Conservation (phyloP, 2,329 filamentous ascomycete genomes). For the Podosphaera fusca region DNA sequence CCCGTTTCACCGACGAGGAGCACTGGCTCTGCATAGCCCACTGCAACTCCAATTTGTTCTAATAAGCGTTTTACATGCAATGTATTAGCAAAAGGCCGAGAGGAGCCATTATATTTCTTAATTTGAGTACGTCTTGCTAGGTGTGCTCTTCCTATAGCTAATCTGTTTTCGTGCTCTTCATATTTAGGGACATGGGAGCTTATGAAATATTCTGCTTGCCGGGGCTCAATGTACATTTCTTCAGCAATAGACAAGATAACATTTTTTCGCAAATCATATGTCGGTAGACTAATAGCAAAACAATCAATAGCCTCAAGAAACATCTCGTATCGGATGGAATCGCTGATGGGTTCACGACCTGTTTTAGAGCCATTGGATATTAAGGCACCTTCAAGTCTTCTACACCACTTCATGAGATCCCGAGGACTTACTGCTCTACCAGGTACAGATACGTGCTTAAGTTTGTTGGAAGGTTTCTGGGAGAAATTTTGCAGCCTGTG, state of each 20-base stretch:
- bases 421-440: constrained; percentile 37
- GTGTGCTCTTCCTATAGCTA: constrained; percentile 43
- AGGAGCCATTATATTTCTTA: constrained; percentile 22
- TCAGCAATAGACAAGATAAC: constrained; percentile 55
- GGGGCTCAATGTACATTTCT: constrained; percentile 66
- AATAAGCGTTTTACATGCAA: constrained; percentile 63
- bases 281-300: constrained; percentile 62
- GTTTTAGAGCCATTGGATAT: constrained; percentile 35
- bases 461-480: constrained; percentile 17
- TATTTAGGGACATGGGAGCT: constrained; percentile 47
- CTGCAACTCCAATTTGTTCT: constrained; percentile 67
- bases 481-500: constrained; percentile 25
- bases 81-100: constrained; percentile 63
- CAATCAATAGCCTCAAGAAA: constrained; percentile 88
- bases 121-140: constrained; percentile 28
- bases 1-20: constrained; percentile 95
- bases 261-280: constrained; percentile 31
- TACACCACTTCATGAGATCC: constrained; percentile 83
- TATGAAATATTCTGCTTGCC: constrained; percentile 59
- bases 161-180: constrained; percentile 31
- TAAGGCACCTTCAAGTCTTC: constrained; percentile 46
- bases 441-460: constrained; percentile 24
- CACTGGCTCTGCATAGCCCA: constrained; percentile 68
- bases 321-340: constrained; percentile 54
- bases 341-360: constrained; percentile 46